Base-by-base conservation (phyloP, 176 grass and related monocot genomes). In the Cocos nucifera region DNA sequence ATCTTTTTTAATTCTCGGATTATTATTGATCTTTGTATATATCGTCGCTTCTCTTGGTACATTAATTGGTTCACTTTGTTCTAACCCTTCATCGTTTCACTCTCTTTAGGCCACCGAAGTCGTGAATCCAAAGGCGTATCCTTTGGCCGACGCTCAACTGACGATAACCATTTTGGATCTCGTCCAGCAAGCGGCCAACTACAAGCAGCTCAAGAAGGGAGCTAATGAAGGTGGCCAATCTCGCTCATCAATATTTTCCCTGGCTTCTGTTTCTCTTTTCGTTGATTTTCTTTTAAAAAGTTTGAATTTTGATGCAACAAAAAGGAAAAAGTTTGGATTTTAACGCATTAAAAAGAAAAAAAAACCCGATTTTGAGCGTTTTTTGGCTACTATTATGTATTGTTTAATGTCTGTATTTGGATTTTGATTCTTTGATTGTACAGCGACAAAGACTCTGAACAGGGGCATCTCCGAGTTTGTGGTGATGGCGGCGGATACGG, bases 191-290 rank as follows among this genome's bases (percentile, higher is more conserved):
- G 62, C 62, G 14, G 62, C 62, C 62, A 51, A 64, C 20, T 64
- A 51, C 17, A 64, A 64, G 44, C 62, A 64, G 24, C 62, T 64
- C 12, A 64, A 64, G 62, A 64, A 51, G 48, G 62, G 62, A 23
- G 62, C 44, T 50, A 64, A 64, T 4, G 62, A 64, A 64, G 62
- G 62, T 64, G 0, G 1, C 32, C 35, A 3, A 44, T 44, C 35
- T 12, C 35, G 2, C 8, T 44, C 35, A 44, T 44, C 8, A 2
- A 10, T 44, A 1, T 50, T 64, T 48, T 50, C 50, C 6, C 17
- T 39, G 49, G 19, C 9, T 44, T 44, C 10, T 14, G 35, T 44
- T 21, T 63, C 15, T 29, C 18, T 54, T 16, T 21, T 20, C 32
- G 23, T 18, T 27, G 17, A 5, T 60, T 29, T 32, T 22, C 25